Conservation (phyloP, 2,329 filamentous ascomycete genomes). For the Diaporthe sp. region DNA sequence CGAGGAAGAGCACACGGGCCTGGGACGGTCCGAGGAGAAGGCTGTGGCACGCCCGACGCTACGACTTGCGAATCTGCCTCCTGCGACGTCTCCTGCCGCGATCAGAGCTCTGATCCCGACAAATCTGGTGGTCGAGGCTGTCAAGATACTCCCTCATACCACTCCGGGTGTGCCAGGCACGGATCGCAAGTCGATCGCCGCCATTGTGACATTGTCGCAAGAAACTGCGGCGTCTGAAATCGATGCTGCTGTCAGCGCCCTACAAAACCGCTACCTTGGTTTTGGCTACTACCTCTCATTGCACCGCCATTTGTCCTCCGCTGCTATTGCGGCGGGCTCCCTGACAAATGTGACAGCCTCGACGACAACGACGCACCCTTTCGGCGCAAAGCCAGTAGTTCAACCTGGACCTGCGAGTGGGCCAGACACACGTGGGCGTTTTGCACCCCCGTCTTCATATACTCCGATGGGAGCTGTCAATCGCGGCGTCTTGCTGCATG, state of each 20-base stretch:
- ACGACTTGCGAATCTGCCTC: conserved; percentile 72
- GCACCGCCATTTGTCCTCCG: conserved; percentile 86
- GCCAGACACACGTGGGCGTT: conserved; percentile 58
- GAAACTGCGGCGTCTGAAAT: conserved; percentile 89
- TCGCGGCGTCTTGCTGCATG: conserved; percentile 69
- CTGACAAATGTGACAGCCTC: conserved; percentile 59
- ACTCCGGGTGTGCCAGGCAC: conserved; percentile 63
- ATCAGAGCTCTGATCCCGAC: conserved; percentile 72
- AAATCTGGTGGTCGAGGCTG: conserved; percentile 76
- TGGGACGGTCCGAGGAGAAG: conserved; percentile 68
- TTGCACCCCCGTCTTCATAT: conserved; percentile 84
- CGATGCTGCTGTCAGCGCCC: conserved; percentile 80
- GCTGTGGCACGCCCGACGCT: conserved; percentile 74
- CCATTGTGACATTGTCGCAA: conserved; percentile 84
- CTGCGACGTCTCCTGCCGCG: conserved; percentile 70
- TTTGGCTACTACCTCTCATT: conserved; percentile 86
- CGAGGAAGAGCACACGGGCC: conserved; percentile 61
- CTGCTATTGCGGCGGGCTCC: conserved; percentile 64
- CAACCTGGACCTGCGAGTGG: conserved; percentile 52
- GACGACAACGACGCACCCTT: conserved; percentile 71
- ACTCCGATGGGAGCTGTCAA: conserved; percentile 57
- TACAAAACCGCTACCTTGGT: conserved; percentile 89
- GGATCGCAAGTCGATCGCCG: conserved; percentile 80
- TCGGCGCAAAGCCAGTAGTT: conserved; percentile 80
- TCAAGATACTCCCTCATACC: conserved; percentile 75